These are phyloP conservation scores for Garcileccinum viscosum DNA, from an alignment of 1,284 basidiomycete genomes.

Conservation along the genomic window DNA sequence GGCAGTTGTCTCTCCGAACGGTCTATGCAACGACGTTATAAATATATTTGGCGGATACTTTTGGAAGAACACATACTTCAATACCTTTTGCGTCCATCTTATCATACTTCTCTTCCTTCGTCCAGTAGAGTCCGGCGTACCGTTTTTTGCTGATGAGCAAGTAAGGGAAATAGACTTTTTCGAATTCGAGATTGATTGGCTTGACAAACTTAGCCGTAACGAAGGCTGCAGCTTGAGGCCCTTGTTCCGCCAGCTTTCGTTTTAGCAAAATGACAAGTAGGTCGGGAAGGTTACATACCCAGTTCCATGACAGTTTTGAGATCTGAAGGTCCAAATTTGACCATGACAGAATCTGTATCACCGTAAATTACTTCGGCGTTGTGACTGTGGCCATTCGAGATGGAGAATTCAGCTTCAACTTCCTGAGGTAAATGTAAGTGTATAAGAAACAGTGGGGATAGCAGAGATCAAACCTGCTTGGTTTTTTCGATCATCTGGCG, in stretches of 20 bases:
- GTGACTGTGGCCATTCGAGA: slow-evolving; percentile 84
- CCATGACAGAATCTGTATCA: slow-evolving; percentile 98
- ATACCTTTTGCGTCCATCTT: slow-evolving; percentile 99
- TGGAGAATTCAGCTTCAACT: slow-evolving; percentile 87
- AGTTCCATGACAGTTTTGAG: slow-evolving; percentile 86
- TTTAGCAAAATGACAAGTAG: not conserved
- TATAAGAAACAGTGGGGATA: not conserved
- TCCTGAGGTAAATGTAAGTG: slow-evolving; percentile 51
- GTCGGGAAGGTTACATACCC: slow-evolving; percentile 53
- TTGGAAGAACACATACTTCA: slow-evolving; percentile 64
- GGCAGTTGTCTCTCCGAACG: slow-evolving; percentile 94
- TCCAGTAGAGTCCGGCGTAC: slow-evolving; percentile 97
- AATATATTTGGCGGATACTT: not conserved
- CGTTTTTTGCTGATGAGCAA: slow-evolving; percentile 96
- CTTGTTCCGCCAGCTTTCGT: slow-evolving; percentile 53
- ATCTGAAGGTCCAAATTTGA: slow-evolving; percentile 90
- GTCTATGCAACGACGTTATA: slow-evolving; percentile 62
- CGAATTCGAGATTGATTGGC: slow-evolving; percentile 97
- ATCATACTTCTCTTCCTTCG: slow-evolving; percentile 89
- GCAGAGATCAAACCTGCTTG: slow-evolving; percentile 65
- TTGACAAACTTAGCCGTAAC: slow-evolving; percentile 91
- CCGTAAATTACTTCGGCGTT: slow-evolving; percentile 95
- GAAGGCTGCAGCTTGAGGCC: slow-evolving; percentile 90
- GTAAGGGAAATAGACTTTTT: slow-evolving; percentile 98
- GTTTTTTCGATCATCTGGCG: slow-evolving; percentile 98